Conservation (phyloP, 164 flowering plant species). For the Berberis vulgaris region DNA sequence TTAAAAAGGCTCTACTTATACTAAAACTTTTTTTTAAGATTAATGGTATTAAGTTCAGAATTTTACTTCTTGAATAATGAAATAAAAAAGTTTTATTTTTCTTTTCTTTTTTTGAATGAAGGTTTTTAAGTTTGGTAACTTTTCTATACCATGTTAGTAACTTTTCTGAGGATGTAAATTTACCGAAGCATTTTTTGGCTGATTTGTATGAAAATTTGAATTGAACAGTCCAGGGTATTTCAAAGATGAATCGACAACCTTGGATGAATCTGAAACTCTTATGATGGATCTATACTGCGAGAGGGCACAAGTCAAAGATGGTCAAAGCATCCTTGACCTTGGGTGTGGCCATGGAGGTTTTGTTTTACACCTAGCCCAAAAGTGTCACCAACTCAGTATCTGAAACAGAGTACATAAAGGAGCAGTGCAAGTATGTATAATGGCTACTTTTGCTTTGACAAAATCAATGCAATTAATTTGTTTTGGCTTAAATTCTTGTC, state of each 20-base stretch:
- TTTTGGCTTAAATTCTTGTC: no score
- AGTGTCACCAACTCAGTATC: not conserved
- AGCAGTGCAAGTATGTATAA: not conserved
- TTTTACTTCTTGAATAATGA: no score
- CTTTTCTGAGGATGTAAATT: not conserved
- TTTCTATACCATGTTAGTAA: no score
- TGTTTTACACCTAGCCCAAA: not conserved
- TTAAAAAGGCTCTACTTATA: no score
- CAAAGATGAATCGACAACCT: not conserved
- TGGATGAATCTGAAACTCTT: not conserved
- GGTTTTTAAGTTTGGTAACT: no score
- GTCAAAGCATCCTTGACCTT: conserved; percentile 1
- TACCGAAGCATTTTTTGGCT: not conserved
- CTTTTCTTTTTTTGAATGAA: no score
- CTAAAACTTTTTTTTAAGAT: no score
- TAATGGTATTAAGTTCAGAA: no score
- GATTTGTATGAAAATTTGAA: not conserved
- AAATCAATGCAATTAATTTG: no score
- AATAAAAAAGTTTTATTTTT: no score
- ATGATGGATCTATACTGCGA: not conserved
- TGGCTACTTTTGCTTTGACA: not conserved
- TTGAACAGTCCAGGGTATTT: not conserved
- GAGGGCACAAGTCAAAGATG: conserved; percentile 1
- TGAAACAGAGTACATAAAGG: not conserved
- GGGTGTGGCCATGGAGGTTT: not conserved